phyloP scores from a whole-genome alignment of 2,329 filamentous ascomycete species.

The Juglanconis oblonga region DNA sequence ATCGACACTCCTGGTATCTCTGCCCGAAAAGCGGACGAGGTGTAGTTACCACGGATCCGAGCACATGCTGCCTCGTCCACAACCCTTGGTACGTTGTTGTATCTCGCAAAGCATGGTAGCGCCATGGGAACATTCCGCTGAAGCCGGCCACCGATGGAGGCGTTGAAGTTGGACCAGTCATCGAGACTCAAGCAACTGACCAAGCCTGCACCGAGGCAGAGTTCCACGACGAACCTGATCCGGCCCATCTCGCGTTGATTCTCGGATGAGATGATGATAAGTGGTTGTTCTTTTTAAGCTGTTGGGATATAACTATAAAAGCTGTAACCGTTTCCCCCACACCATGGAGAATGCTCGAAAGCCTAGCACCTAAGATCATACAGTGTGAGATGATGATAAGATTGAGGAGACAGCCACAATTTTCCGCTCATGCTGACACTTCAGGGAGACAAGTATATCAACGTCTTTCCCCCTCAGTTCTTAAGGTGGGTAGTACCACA shows the following conservation, averaged over 20 bases:
- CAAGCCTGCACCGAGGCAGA: not conserved
- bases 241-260: not conserved
- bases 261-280: not conserved
- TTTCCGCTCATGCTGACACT: too few relatives aligned
- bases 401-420: too few relatives aligned
- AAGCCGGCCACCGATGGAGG: not conserved
- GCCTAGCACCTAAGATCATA: too few relatives aligned
- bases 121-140: conserved; percentile 16
- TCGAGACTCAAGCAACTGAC: not conserved
- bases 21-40: conserved; percentile 23
- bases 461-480: too few relatives aligned
- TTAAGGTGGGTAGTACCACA: too few relatives aligned
- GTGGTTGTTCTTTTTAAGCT: not conserved
- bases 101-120: conserved; percentile 27
- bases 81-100: conserved; percentile 20
- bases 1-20: conserved; percentile 24
- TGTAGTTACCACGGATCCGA: conserved; percentile 25
- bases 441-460: too few relatives aligned
- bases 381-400: too few relatives aligned
- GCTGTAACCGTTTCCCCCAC: too few relatives aligned
- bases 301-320: too few relatives aligned
- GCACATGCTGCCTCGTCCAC: conserved; percentile 23
- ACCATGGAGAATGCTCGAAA: too few relatives aligned
- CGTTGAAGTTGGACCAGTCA: not conserved
- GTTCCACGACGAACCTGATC: not conserved